Base-by-base conservation (phyloP, 352 stramenopile species). In the Phytophthora colocasiae region DNA sequence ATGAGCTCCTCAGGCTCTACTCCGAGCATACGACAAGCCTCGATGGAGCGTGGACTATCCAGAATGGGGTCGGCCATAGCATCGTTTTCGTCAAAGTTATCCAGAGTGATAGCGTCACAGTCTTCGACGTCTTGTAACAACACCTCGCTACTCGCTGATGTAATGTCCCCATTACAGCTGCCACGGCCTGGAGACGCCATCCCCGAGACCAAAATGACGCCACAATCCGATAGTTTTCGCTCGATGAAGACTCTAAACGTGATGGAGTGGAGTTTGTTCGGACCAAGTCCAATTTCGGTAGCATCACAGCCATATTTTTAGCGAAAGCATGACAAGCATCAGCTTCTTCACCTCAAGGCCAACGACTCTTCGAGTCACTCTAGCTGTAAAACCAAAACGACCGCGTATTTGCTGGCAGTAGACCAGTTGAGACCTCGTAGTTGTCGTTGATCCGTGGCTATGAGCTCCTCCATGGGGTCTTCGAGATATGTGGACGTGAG, bases 11-110 rank as follows among this genome's bases (percentile, higher is more conserved):
- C 68, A 0, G 81, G 78, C 36, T 92, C 84, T 4, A 95, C 55
- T 39, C 87, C 87, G 0, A 93, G 67, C 80, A 92, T 91, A 1
- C 75, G 69, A 58, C 87, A 95, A 1, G 85, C 85, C 63, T 75
- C 83, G 12, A 95, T 68, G 0, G 86, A 93, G 19, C 81, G 81
- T 10, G 86, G 86, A 26, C 86, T 95, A 7, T 64, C 89, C 9
- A 95, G 26, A 10, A 92, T 79, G 11, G 77, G 71, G 22, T 69
- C 49, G 2, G 67, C 62, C 47, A 56, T 61, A 0, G 55, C 32
- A 39, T 64, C 75, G 2, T 65, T 74, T 43, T 93, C 73, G 24
- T 93, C 75, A 45, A 93, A 95, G 47, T 93, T 91, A 9, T 89
- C 80, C 14, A 93, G 43, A 12, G 64, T 81, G 50, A 90, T 73